Conservation (phyloP, 2,329 filamentous ascomycete genomes). For the Pestalotiopsis sp. region DNA sequence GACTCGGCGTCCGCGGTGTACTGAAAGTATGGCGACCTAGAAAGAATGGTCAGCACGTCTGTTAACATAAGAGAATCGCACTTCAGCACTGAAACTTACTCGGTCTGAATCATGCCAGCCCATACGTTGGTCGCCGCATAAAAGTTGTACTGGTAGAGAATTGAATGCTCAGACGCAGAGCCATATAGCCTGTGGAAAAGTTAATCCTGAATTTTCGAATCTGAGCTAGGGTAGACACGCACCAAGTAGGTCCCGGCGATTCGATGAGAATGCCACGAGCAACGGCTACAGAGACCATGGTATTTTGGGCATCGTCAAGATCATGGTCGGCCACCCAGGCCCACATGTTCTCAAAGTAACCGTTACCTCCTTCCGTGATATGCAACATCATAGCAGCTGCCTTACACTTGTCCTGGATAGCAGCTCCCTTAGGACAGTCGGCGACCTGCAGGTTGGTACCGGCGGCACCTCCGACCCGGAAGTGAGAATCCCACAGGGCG, state of each 20-base stretch:
- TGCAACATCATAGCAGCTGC: slow-evolving; percentile 59
- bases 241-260: slow-evolving; percentile 32
- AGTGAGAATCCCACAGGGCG: slow-evolving; percentile 71
- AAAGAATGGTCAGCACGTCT: neutral
- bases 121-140: slow-evolving; percentile 63
- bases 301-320: slow-evolving; percentile 33
- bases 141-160: slow-evolving; percentile 64
- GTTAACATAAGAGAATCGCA: neutral
- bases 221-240: too few relatives aligned
- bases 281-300: slow-evolving; percentile 34
- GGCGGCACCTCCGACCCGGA: slow-evolving; percentile 72
- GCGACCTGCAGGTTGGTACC: slow-evolving; percentile 67
- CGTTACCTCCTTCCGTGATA: slow-evolving; percentile 45
- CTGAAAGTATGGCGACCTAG: slow-evolving; percentile 55
- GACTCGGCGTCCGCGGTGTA: slow-evolving; percentile 49
- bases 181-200: slow-evolving; percentile 52
- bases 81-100: slow-evolving; percentile 43
- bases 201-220: too few relatives aligned
- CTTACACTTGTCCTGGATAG: slow-evolving; percentile 57
- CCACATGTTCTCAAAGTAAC: slow-evolving; percentile 59
- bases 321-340: slow-evolving; percentile 72
- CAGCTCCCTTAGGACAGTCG: slow-evolving; percentile 53
- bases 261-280: slow-evolving; percentile 40
- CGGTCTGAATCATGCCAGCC: slow-evolving; percentile 67
- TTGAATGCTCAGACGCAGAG: slow-evolving; percentile 46